A percentile compares a stretch with the other conserved stretches of the same genome.
These are phyloP conservation scores for Aureobasidium sp. DNA, from an alignment of 2,329 filamentous ascomycete species.

Conservation along the genomic window DNA sequence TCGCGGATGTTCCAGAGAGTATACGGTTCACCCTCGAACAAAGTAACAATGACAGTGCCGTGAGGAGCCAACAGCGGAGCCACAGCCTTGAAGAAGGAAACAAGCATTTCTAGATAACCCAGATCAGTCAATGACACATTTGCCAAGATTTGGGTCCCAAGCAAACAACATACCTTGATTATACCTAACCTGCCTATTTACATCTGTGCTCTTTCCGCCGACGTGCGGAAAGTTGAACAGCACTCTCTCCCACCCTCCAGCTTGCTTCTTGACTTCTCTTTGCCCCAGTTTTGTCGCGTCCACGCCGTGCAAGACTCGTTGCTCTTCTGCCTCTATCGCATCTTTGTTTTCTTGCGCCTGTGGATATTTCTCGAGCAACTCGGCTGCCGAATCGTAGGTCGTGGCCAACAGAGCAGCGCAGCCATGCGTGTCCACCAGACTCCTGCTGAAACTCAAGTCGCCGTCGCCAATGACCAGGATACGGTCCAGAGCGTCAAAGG, in stretches of 20 bases:
- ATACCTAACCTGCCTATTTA: constrained; percentile 86
- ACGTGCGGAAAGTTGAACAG: constrained; percentile 98
- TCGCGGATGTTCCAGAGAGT: constrained; percentile 92
- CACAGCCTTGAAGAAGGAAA: constrained; percentile 58
- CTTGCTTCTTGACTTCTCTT: constrained; percentile 38
- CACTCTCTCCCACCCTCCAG: constrained; percentile 61
- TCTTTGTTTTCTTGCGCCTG: constrained; percentile 56
- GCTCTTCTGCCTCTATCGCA: constrained; percentile 43
- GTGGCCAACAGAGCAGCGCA: constrained; percentile 64
- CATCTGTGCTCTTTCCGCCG: constrained; percentile 83
- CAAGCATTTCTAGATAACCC: constrained; percentile 49
- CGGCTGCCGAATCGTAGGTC: constrained; percentile 53
- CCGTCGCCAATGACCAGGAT: constrained; percentile 74
- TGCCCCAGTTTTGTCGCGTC: constrained; percentile 58
- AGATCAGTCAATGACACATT: neutral
- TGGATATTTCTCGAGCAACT: constrained; percentile 61
- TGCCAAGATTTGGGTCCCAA: neutral
- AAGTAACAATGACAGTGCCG: constrained; percentile 66
- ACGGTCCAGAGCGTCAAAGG: constrained; percentile 57
- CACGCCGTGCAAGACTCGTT: constrained; percentile 52
- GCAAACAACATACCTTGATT: constrained; percentile 54
- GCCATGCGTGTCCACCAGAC: constrained; percentile 58
- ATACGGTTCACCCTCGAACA: constrained; percentile 93
- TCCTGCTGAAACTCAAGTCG: constrained; percentile 70
- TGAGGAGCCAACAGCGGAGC: constrained; percentile 47